phyloP scores from a whole-genome alignment of 495 filamentous ascomycete genomes.

The Recurvomyces mirabilis region DNA sequence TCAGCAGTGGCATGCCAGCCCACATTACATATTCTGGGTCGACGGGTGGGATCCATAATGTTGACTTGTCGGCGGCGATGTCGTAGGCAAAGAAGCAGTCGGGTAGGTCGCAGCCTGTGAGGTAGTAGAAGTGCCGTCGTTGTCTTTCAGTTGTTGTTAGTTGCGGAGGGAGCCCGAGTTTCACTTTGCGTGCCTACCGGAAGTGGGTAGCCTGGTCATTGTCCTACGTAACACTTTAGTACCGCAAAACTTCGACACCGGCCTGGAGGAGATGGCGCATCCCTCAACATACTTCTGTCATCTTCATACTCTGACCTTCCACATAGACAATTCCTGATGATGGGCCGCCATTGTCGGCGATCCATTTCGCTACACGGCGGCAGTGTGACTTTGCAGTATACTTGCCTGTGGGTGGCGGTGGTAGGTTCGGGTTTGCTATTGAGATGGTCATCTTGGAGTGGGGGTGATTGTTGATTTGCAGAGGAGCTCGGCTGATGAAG shows the following conservation, averaged over 20 bases:
- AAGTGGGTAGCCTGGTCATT: slow-evolving; percentile 69
- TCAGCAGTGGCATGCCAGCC: slow-evolving; percentile 74
- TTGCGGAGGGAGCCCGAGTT: background rate
- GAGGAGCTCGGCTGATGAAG: too few species aligned
- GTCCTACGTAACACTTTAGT: slow-evolving; percentile 48
- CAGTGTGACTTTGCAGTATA: slow-evolving; percentile 94
- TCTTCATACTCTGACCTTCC: slow-evolving; percentile 61
- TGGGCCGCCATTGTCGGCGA: slow-evolving; percentile 48
- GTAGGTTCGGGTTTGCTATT: slow-evolving; percentile 19
- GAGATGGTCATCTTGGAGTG: slow-evolving; percentile 8
- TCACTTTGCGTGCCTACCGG: slow-evolving; percentile 38
- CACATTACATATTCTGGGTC: slow-evolving; percentile 88
- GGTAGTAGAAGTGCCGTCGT: slow-evolving; percentile 87
- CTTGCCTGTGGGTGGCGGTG: slow-evolving; percentile 42
- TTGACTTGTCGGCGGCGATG: slow-evolving; percentile 56
- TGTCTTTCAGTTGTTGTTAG: slow-evolving; percentile 44
- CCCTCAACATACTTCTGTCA: slow-evolving; percentile 25
- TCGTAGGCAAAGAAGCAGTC: slow-evolving; percentile 79
- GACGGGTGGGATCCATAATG: slow-evolving; percentile 85
- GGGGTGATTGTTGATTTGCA: too few species aligned
- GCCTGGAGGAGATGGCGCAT: background rate
- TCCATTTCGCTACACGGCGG: slow-evolving; percentile 64
- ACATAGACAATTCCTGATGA: slow-evolving; percentile 67
- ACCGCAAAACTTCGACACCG: background rate
- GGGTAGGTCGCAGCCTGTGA: slow-evolving; percentile 73